Conservation (phyloP, 495 filamentous ascomycete species). For the Aspergillus steynii region DNA sequence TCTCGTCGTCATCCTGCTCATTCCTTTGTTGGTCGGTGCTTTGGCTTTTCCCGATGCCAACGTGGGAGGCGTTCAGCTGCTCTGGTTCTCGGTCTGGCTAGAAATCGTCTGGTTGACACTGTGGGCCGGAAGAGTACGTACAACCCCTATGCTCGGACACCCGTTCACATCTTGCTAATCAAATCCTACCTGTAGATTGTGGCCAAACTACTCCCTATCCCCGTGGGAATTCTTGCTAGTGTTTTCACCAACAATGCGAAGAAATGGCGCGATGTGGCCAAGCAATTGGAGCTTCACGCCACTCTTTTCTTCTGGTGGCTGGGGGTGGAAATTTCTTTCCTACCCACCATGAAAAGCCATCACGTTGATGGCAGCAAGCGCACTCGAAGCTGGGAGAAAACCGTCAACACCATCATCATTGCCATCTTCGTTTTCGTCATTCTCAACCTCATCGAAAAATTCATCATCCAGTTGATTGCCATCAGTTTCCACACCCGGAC, state of each 20-base stretch:
- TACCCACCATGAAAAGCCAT: constrained; percentile 69
- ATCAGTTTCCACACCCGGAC: constrained; percentile 90
- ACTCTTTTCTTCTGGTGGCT: constrained; percentile 94
- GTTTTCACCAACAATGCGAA: constrained; percentile 84
- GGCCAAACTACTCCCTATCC: constrained; percentile 70
- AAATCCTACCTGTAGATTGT: constrained; percentile 53
- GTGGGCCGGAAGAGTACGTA: constrained; percentile 72
- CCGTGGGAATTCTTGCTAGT: constrained; percentile 66
- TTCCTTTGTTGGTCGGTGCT: constrained; percentile 78
- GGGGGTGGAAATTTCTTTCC: constrained; percentile 67
- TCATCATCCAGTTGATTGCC: constrained; percentile 92
- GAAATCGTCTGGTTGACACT: constrained; percentile 91
- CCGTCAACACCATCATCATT: constrained; percentile 85
- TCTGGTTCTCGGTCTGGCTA: constrained; percentile 96
- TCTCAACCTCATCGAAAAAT: constrained; percentile 88
- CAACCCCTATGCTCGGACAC: not conserved
- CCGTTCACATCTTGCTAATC: not conserved
- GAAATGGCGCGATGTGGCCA: constrained; percentile 91
- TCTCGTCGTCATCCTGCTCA: constrained; percentile 67
- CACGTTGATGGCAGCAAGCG: constrained; percentile 58
- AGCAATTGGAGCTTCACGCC: constrained; percentile 80
- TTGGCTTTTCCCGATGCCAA: constrained; percentile 63
- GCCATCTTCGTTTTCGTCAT: constrained; percentile 75
- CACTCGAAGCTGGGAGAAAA: constrained; percentile 67
- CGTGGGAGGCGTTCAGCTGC: constrained; percentile 73